phyloP scores from a whole-genome alignment of 2,329 filamentous ascomycete genomes.

The Fusarium sp. region DNA sequence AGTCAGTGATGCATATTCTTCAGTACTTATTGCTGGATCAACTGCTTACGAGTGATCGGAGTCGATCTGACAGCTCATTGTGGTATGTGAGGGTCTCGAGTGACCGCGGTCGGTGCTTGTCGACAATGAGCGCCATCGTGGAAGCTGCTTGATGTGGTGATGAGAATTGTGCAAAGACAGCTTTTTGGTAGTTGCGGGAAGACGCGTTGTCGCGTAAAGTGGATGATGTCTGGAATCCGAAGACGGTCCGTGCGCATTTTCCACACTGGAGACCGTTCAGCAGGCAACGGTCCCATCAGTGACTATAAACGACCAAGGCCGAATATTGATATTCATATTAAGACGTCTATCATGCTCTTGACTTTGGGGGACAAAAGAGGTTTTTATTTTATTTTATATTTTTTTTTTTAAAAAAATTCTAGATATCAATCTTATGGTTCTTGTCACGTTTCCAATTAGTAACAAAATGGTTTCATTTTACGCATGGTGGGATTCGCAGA shows the following conservation, averaged over 20 bases:
- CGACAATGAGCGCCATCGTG: constrained; percentile 78
- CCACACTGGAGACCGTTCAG: constrained; percentile 19
- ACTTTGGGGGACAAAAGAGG: background rate
- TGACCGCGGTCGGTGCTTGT: constrained; percentile 80
- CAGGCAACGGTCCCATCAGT: constrained; percentile 30
- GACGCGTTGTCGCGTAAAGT: constrained; percentile 61
- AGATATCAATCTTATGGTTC: background rate
- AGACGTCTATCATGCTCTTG: background rate
- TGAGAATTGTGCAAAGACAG: constrained; percentile 35
- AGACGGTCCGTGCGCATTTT: constrained; percentile 42
- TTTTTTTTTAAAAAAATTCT: background rate
- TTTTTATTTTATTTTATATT: too few species aligned
- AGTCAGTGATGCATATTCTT: constrained; percentile 18
- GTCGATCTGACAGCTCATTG: constrained; percentile 85
- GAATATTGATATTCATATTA: background rate
- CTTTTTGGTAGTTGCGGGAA: constrained; percentile 44
- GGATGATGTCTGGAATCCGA: constrained; percentile 37
- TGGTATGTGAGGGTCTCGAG: constrained; percentile 90
- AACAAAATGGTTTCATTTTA: background rate
- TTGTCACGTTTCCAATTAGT: background rate
- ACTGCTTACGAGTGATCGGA: constrained; percentile 87
- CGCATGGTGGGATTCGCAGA: constrained; percentile 3
- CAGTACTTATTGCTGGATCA: constrained; percentile 39
- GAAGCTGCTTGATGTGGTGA: constrained; percentile 29
- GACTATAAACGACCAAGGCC: background rate